Evolutionary conservation across 2,329 filamentous ascomycete species (phyloP).

Genomic region (Periglandula ipomoeae): DNA sequence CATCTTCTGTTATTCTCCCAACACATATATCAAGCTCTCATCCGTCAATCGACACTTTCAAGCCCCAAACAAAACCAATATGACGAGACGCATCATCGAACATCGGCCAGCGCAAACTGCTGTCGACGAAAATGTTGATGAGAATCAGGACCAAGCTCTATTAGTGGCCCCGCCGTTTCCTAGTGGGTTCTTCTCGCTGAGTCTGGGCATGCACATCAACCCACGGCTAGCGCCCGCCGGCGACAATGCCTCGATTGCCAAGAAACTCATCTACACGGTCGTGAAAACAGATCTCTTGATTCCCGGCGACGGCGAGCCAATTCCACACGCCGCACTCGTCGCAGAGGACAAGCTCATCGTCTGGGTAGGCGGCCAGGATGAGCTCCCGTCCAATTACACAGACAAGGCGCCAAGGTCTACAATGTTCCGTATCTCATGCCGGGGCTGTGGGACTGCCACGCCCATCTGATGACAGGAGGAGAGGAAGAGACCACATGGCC

Average conservation of each 20-base stretch:
- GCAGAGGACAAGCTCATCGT: slow-evolving; percentile 26
- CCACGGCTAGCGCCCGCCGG: not conserved
- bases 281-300: slow-evolving; percentile 25
- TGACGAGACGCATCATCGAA: too few relatives aligned
- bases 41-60: too few relatives aligned
- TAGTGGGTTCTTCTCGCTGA: not conserved
- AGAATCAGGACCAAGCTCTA: too few relatives aligned
- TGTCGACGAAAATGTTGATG: too few relatives aligned
- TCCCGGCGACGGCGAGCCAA: slow-evolving; percentile 26
- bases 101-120: too few relatives aligned
- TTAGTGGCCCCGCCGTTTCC: not conserved
- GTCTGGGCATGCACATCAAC: not conserved
- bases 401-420: slow-evolving; percentile 15
- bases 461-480: slow-evolving; percentile 31
- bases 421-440: slow-evolving; percentile 36
- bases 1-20: too few relatives aligned
- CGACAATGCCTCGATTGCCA: slow-evolving; percentile 2
- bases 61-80: too few relatives aligned
- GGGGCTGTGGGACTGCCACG: slow-evolving; percentile 43
- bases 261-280: slow-evolving; percentile 23
- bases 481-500: slow-evolving; percentile 16
- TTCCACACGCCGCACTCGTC: slow-evolving; percentile 23
- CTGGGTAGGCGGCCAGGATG: slow-evolving; percentile 24
- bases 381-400: slow-evolving; percentile 23
- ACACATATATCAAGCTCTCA: too few relatives aligned